A percentile compares a stretch with the other conserved stretches of the same genome.
Conservation (phyloP, 1,284 basidiomycete species). For the Ustilago loliicola region DNA sequence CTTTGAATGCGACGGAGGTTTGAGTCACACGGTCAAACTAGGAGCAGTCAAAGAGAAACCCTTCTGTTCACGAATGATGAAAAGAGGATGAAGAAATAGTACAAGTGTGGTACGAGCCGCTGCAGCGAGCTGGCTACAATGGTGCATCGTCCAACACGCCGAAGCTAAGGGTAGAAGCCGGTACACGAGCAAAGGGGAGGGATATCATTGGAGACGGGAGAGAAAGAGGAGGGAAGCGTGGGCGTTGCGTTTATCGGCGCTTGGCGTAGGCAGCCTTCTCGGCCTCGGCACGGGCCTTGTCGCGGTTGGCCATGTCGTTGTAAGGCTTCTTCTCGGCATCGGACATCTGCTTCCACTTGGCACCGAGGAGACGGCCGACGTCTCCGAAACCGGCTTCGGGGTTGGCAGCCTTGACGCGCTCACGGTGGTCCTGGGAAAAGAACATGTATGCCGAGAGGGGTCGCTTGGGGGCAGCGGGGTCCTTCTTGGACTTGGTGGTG, state of each 20-base stretch:
- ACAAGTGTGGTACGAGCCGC: conserved; percentile 31
- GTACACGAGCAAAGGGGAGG: conserved; percentile 4
- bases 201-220: conserved; percentile 21
- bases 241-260: conserved; percentile 32
- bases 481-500: conserved; percentile 71
- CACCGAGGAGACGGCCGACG: conserved; percentile 86
- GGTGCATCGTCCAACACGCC: conserved; percentile 26
- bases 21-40: not conserved
- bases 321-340: conserved; percentile 94
- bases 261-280: conserved; percentile 79
- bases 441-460: conserved; percentile 98
- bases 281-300: conserved; percentile 85
- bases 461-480: conserved; percentile 86
- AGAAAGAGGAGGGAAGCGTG: not conserved
- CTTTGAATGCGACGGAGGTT: no score
- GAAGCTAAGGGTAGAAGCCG: conserved; percentile 8
- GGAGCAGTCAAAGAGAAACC: not conserved
- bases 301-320: conserved; percentile 84
- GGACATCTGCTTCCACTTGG: conserved; percentile 89
- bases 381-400: conserved; percentile 94
- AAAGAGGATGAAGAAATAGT: conserved; percentile 38
- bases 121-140: not conserved
- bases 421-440: conserved; percentile 95
- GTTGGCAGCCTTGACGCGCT: conserved; percentile 94
- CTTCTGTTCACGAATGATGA: conserved; percentile 19